Percentiles rank a stretch among this genome's conserved stretches.
Evolutionary conservation across 73 alveolate species (phyloP).

Genomic region (Effrenium voratum): DNA sequence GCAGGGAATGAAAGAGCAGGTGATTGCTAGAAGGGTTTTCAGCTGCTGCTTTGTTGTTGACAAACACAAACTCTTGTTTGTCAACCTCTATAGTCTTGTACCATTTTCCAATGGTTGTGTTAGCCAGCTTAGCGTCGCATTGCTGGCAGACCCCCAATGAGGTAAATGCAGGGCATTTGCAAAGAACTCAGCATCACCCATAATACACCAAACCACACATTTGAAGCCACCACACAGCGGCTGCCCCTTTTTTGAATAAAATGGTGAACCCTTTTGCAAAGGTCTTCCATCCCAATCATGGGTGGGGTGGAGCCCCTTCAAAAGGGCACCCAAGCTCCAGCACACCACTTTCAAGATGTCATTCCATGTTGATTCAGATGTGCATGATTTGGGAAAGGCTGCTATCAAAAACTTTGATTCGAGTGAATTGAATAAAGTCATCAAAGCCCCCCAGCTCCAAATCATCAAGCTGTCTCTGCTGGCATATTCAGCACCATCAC

Average conservation of each 20-base stretch:
- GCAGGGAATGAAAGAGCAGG: not conserved
- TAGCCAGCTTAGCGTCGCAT: not conserved
- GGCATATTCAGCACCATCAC: slow-evolving; percentile 34
- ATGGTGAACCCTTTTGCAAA: slow-evolving; percentile 46
- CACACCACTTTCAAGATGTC: not conserved
- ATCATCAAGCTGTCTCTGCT: not conserved
- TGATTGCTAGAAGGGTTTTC: not conserved
- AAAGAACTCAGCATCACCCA: slow-evolving; percentile 19
- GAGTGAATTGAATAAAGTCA: not conserved
- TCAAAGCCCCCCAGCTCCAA: slow-evolving; percentile 12
- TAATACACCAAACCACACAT: slow-evolving; percentile 3
- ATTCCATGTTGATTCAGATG: no score
- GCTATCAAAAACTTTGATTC: not conserved
- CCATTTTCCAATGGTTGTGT: not conserved
- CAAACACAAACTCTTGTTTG: not conserved
- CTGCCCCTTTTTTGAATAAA: not conserved
- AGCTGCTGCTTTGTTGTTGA: not conserved
- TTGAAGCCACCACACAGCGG: slow-evolving; percentile 5
- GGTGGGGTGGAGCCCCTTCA: not conserved
- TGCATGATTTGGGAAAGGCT: not conserved
- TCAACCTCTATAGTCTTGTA: slow-evolving; percentile 5
- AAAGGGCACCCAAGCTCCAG: slow-evolving; percentile 39
- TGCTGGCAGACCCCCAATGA: slow-evolving; percentile 24
- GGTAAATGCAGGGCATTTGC: not conserved
- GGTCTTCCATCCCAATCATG: slow-evolving; percentile 7